These are phyloP conservation scores for Phytopythium litorale DNA, from an alignment of 352 stramenopile genomes.

Conservation along the genomic window DNA sequence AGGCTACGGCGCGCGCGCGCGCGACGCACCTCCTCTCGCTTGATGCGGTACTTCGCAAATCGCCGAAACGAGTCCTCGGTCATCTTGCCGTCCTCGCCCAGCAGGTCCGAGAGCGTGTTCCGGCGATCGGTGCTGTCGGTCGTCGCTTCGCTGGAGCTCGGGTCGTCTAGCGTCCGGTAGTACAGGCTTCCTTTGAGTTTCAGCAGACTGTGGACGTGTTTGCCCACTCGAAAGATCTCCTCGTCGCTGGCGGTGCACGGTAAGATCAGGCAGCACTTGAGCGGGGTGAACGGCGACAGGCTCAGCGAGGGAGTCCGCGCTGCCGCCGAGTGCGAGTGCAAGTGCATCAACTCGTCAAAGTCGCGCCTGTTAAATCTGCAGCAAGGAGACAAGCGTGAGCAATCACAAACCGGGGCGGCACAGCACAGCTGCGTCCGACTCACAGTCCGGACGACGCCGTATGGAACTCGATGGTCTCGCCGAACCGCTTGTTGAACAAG, in stretches of 20 bases:
- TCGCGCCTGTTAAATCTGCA: slow-evolving; percentile 51
- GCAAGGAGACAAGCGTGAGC: slow-evolving; percentile 4
- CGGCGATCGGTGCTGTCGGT: slow-evolving; percentile 5
- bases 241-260: slow-evolving; percentile 47
- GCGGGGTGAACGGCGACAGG: slow-evolving; percentile 28
- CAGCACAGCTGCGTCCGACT: slow-evolving; percentile 10
- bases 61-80: slow-evolving; percentile 69
- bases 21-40: slow-evolving; percentile 45
- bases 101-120: slow-evolving; percentile 20
- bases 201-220: slow-evolving; percentile 58
- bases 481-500: slow-evolving; percentile 53
- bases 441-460: slow-evolving; percentile 48
- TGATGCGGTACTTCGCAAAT: slow-evolving; percentile 62
- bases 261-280: slow-evolving; percentile 71
- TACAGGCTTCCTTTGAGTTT: slow-evolving; percentile 67
- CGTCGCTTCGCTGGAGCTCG: not conserved
- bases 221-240: slow-evolving; percentile 75
- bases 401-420: not conserved
- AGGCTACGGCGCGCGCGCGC: not conserved
- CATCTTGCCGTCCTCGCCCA: slow-evolving; percentile 48
- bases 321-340: slow-evolving; percentile 41
- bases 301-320: slow-evolving; percentile 29
- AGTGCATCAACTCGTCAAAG: slow-evolving; percentile 79
- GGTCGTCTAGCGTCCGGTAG: slow-evolving; percentile 37
- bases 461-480: slow-evolving; percentile 62